Evolutionary conservation across 1,139 yeast genomes (phyloP).

Genomic region (Protomyces gravidus): DNA sequence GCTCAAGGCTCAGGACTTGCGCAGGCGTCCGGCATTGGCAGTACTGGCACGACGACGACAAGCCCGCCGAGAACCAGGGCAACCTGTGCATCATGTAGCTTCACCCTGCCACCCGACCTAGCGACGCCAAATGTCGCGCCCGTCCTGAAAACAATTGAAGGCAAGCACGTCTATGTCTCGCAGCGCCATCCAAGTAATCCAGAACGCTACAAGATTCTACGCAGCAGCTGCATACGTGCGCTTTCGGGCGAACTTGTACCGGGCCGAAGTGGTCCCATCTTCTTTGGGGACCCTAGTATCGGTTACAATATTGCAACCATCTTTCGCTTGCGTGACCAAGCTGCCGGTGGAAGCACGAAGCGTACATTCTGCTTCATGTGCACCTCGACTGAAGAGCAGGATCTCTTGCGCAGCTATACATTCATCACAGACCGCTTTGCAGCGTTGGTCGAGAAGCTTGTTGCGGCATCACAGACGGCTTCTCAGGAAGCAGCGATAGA

Average conservation of each 20-base stretch:
- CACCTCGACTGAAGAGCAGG: constrained; percentile 18
- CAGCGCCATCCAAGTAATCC: constrained; percentile 59
- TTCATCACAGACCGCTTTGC: constrained; percentile 26
- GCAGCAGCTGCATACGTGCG: constrained; percentile 48
- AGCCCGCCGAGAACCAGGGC: constrained; percentile 33
- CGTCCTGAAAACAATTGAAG: constrained; percentile 23
- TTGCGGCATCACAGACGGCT: neutral
- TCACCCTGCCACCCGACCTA: constrained; percentile 36
- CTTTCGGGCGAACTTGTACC: constrained; percentile 60
- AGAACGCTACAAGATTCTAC: constrained; percentile 50
- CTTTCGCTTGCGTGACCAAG: constrained; percentile 62
- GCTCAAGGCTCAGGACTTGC: constrained; percentile 37
- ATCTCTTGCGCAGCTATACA: constrained; percentile 15
- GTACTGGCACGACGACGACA: constrained; percentile 37
- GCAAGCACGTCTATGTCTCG: constrained; percentile 6
- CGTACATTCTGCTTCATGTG: constrained; percentile 58
- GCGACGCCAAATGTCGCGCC: constrained; percentile 39
- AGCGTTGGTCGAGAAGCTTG: constrained; percentile 15
- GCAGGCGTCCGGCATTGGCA: constrained; percentile 36
- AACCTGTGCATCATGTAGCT: constrained; percentile 37
- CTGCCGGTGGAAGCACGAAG: constrained; percentile 76
- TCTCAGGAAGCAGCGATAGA: neutral
- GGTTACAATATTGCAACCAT: constrained; percentile 66
- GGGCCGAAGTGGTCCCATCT: constrained; percentile 62
- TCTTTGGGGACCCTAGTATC: constrained; percentile 62